These are phyloP conservation scores for Coemansia sp. DNA, from an alignment of 192 early-diverging fungal species.

Conservation along the genomic window DNA sequence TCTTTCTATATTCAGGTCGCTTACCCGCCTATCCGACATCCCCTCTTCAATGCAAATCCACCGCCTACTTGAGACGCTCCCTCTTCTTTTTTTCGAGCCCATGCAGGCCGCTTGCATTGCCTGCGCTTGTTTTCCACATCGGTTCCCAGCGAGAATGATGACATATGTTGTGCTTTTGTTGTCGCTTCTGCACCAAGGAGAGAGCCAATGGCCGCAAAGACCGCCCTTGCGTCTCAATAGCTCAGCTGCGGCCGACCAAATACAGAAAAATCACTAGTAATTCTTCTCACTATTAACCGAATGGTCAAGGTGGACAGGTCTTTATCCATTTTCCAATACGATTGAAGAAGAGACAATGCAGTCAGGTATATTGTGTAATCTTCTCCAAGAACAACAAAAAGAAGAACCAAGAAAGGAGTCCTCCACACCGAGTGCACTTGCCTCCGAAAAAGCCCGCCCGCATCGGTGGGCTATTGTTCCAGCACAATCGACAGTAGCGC, in stretches of 20 bases:
- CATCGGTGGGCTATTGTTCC: background rate
- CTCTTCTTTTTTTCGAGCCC: background rate
- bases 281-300: background rate
- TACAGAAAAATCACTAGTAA: background rate
- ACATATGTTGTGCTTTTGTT: conserved; percentile 7
- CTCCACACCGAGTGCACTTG: background rate
- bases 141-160: background rate
- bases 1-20: background rate
- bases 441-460: conserved; percentile 1
- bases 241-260: background rate
- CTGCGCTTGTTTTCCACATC: background rate
- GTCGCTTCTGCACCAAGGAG: background rate
- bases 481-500: conserved; percentile 8
- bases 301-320: background rate
- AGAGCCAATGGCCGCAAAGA: background rate
- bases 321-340: background rate
- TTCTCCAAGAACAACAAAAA: background rate
- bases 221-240: background rate
- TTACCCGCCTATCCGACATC: conserved; percentile 1
- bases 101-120: conserved; percentile 12
- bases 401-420: background rate
- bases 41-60: background rate
- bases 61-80: background rate
- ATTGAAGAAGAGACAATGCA: background rate
- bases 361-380: background rate